Percentiles rank a stretch among this genome's conserved stretches.
phyloP scores from a whole-genome alignment of 164 flowering plant species.

The Berberis thunbergii region DNA sequence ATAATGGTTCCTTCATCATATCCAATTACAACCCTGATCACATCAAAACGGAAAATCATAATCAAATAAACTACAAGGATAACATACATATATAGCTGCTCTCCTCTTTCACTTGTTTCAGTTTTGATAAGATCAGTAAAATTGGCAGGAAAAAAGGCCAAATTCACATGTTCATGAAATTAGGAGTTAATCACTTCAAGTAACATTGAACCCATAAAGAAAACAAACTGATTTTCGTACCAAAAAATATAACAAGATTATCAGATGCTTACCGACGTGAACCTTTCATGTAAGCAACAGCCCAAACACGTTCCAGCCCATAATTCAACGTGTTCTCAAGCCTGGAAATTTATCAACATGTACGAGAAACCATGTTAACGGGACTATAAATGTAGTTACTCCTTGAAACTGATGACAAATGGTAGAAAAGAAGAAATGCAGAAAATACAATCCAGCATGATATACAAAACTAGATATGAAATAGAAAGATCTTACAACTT shows the following conservation, averaged over 20 bases:
- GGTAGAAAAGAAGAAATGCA: no score
- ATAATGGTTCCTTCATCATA: slow-evolving; percentile 97
- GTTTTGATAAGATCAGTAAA: no score
- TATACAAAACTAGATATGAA: no score
- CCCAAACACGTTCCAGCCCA: slow-evolving; percentile 96
- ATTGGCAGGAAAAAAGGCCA: no score
- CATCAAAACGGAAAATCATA: not conserved
- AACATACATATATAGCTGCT: not conserved
- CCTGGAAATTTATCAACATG: slow-evolving; percentile 31
- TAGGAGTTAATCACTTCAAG: not conserved
- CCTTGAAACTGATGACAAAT: not conserved
- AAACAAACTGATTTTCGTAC: not conserved
- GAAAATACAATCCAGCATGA: no score
- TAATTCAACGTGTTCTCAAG: slow-evolving; percentile 88
- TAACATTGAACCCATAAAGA: not conserved
- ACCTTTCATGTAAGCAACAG: slow-evolving; percentile 73
- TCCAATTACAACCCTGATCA: slow-evolving; percentile 76
- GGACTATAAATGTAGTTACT: not conserved
- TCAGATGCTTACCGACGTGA: slow-evolving; percentile 56
- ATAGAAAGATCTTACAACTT: no score
- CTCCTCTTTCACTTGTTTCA: no score
- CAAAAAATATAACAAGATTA: not conserved
- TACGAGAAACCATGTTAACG: not conserved
- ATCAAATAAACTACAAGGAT: not conserved
- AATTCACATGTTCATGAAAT: not conserved